phyloP scores from a whole-genome alignment of 768 basidiomycete genomes.

The Rhizopogon rudus region DNA sequence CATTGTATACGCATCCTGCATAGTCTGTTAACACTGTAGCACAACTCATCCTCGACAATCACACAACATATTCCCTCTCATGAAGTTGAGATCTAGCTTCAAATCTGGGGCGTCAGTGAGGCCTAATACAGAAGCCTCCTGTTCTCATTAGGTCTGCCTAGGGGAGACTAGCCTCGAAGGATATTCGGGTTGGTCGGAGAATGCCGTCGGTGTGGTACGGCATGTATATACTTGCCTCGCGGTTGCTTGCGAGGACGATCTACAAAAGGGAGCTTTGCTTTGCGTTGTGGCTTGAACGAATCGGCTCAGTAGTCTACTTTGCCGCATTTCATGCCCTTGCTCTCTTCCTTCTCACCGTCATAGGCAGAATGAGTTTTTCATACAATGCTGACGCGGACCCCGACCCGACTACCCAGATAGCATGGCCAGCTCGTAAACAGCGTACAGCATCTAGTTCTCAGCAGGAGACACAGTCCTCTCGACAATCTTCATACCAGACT shows the following conservation, averaged over 20 bases:
- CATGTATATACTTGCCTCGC: background rate
- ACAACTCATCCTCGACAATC: slow-evolving; percentile 4
- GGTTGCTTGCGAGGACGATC: background rate
- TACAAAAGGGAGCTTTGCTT: slow-evolving; percentile 12
- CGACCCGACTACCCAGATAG: slow-evolving; percentile 74
- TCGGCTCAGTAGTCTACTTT: background rate
- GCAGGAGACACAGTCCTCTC: slow-evolving; percentile 18
- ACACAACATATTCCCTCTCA: background rate
- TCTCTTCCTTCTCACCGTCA: background rate
- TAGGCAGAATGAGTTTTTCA: slow-evolving; percentile 53
- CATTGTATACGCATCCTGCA: slow-evolving; percentile 5
- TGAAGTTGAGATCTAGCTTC: background rate
- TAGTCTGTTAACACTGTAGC: slow-evolving; percentile 13
- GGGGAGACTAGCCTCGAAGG: too few species aligned
- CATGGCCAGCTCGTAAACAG: slow-evolving; percentile 56
- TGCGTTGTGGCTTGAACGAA: background rate
- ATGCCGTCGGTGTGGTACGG: slow-evolving; percentile 14
- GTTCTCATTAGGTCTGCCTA: too few species aligned
- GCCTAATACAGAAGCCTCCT: too few species aligned
- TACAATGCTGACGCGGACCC: slow-evolving; percentile 50
- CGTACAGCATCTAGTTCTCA: slow-evolving; percentile 18
- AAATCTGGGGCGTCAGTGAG: background rate
- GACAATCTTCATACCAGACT: slow-evolving; percentile 24
- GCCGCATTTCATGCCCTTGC: slow-evolving; percentile 4
- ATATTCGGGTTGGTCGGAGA: slow-evolving; percentile 11